phyloP scores from a whole-genome alignment of 106 monocot species.

The Chionographis japonica region DNA sequence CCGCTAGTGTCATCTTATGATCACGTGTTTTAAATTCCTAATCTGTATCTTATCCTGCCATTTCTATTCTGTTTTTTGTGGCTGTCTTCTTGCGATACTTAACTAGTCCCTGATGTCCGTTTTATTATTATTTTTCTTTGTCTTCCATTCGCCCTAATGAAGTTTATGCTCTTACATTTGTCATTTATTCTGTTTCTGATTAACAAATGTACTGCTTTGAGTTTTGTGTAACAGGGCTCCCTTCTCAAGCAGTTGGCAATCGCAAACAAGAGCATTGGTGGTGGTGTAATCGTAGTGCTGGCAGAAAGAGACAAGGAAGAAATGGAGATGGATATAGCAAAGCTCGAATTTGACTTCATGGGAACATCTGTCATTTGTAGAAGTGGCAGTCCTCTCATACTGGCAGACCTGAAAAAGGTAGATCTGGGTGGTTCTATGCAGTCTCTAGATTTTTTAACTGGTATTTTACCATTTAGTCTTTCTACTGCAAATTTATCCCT shows the following conservation, averaged over 20 bases:
- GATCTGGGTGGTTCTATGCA: slow-evolving; percentile 7
- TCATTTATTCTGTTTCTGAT: not conserved
- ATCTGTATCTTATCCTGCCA: too few species aligned
- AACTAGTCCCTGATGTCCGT: not conserved
- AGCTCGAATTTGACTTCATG: slow-evolving; percentile 97
- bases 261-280: slow-evolving; percentile 91
- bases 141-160: not conserved
- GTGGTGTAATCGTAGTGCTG: slow-evolving; percentile 83
- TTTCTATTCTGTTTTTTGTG: too few species aligned
- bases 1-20: too few species aligned
- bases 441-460: not conserved
- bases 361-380: slow-evolving; percentile 94
- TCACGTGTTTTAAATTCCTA: too few species aligned
- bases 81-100: too few species aligned
- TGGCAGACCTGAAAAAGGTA: slow-evolving; percentile 95
- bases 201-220: not conserved
- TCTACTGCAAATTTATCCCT: slow-evolving; percentile 4
- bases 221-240: slow-evolving; percentile 44
- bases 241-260: slow-evolving; percentile 90
- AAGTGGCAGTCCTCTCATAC: slow-evolving; percentile 93
- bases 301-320: slow-evolving; percentile 96
- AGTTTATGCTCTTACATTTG: not conserved
- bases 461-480: not conserved
- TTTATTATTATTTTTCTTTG: not conserved
- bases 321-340: slow-evolving; percentile 95